These are phyloP conservation scores for Metschnikowia cubensis DNA, from an alignment of 805 yeast species.

Conservation along the genomic window DNA sequence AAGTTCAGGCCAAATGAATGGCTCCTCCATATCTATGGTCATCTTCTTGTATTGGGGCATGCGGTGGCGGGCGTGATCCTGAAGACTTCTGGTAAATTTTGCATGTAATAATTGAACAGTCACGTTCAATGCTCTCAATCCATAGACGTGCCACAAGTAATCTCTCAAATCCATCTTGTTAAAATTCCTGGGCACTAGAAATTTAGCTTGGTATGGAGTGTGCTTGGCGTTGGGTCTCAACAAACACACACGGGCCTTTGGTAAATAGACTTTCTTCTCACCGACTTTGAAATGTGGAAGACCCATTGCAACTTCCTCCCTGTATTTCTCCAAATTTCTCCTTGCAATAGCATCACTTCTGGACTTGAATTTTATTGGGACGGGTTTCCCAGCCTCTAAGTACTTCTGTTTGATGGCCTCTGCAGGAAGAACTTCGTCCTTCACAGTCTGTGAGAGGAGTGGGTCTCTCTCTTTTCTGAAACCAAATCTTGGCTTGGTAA, in stretches of 20 bases:
- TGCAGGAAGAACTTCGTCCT: constrained; percentile 39
- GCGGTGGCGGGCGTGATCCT: constrained; percentile 68
- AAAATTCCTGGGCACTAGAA: constrained; percentile 88
- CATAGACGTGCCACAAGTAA: constrained; percentile 85
- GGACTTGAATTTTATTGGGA: constrained; percentile 37
- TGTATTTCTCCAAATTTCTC: constrained; percentile 36
- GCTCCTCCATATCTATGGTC: constrained; percentile 95
- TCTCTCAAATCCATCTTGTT: constrained; percentile 94
- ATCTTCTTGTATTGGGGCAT: constrained; percentile 83
- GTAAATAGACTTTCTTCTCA: constrained; percentile 71
- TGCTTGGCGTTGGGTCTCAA: constrained; percentile 93
- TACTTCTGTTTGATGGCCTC: constrained; percentile 33
- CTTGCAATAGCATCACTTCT: constrained; percentile 35
- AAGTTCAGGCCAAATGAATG: constrained; percentile 88
- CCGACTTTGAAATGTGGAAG: constrained; percentile 83
- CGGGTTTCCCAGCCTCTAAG: constrained; percentile 36
- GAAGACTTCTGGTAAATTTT: constrained; percentile 49
- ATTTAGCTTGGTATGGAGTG: constrained; percentile 95
- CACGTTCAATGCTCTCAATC: constrained; percentile 81
- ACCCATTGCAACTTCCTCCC: constrained; percentile 54
- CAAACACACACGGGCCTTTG: constrained; percentile 75
- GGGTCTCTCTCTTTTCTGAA: constrained; percentile 38
- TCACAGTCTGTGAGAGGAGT: constrained; percentile 36
- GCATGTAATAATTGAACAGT: constrained; percentile 83
- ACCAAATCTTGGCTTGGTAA: constrained; percentile 37